Conservation (phyloP, 352 stramenopile genomes). For the Aphanomyces euteiches region DNA sequence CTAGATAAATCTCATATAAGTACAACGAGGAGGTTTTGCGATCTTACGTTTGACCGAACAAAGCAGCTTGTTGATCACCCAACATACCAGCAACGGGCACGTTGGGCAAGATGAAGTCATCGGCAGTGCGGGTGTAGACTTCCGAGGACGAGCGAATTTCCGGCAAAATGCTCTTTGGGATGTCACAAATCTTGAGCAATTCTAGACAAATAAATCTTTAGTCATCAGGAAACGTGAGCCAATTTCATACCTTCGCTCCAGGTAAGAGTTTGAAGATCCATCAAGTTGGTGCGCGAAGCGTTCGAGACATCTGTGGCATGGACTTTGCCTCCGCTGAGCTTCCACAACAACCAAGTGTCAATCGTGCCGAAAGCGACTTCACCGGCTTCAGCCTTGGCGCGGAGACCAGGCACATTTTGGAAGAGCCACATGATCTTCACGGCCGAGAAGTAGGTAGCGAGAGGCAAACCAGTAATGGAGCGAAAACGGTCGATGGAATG, state of each 20-base stretch:
- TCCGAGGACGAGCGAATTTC: slow-evolving; percentile 90
- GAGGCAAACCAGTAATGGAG: slow-evolving; percentile 89
- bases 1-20: neutral
- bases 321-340: slow-evolving; percentile 85
- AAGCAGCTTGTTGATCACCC: slow-evolving; percentile 95
- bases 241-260: slow-evolving; percentile 86
- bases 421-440: slow-evolving; percentile 98
- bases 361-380: slow-evolving; percentile 97
- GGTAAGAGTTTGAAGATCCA: slow-evolving; percentile 87
- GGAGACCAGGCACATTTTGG: slow-evolving; percentile 89
- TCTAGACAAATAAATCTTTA: slow-evolving; percentile 21
- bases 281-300: slow-evolving; percentile 94
- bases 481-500: slow-evolving; percentile 69
- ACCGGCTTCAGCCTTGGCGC: slow-evolving; percentile 76
- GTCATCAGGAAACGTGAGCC: neutral
- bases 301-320: slow-evolving; percentile 99
- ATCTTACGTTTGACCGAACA: slow-evolving; percentile 91
- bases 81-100: slow-evolving; percentile 92
- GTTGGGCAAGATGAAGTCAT: slow-evolving; percentile 63
- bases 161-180: slow-evolving; percentile 86
- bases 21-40: neutral
- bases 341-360: slow-evolving; percentile 97
- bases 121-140: slow-evolving; percentile 66
- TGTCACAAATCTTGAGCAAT: slow-evolving; percentile 76
- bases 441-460: slow-evolving; percentile 97